Evolutionary conservation across 208 protist genomes (phyloP).

Genomic region (Acanthamoeba divionensis): DNA sequence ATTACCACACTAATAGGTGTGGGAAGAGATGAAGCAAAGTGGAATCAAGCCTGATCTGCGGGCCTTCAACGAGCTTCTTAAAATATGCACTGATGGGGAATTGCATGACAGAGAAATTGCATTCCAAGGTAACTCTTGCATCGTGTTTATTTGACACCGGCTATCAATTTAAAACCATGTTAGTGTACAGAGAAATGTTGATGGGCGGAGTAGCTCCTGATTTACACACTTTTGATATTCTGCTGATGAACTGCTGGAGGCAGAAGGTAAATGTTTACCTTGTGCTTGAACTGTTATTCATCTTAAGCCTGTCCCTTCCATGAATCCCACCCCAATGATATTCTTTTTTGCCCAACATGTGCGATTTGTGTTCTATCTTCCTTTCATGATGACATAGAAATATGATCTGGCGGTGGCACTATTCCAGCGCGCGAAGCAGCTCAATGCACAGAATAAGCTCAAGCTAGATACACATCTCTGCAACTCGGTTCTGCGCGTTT

Average conservation of each 20-base stretch:
- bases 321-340: not conserved
- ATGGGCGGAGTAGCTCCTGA: not conserved
- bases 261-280: not conserved
- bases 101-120: not conserved
- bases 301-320: not conserved
- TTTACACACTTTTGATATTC: slow-evolving; percentile 32
- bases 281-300: not conserved
- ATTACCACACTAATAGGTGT: too few species aligned
- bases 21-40: slow-evolving; percentile 32
- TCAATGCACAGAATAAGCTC: not conserved
- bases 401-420: not conserved
- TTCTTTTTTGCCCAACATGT: not conserved
- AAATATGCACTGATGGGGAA: not conserved
- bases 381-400: not conserved
- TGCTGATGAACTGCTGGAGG: slow-evolving; percentile 10
- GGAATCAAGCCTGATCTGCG: not conserved
- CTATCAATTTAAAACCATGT: not conserved
- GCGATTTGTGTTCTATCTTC: not conserved
- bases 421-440: too few species aligned
- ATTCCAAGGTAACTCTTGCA: not conserved
- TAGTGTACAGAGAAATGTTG: slow-evolving; percentile 34
- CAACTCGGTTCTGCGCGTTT: slow-evolving; percentile 34
- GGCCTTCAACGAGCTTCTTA: slow-evolving; percentile 20
- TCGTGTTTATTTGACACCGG: not conserved
- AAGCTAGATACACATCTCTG: slow-evolving; percentile 28